phyloP scores from a whole-genome alignment of 805 yeast species.

The Cyberlindnera nakhonratchasimensis region DNA sequence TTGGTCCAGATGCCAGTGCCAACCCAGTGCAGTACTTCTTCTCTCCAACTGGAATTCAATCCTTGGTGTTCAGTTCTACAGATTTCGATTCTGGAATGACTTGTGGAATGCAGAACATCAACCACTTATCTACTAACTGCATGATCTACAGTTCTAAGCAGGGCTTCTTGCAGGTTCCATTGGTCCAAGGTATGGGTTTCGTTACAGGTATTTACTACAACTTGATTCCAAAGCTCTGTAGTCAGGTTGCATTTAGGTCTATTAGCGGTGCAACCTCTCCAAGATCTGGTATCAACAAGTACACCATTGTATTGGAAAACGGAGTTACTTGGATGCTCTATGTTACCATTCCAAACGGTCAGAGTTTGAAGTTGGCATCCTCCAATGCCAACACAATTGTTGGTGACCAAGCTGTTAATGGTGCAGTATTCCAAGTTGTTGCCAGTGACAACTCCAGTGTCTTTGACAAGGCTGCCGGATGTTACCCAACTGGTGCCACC shows the following conservation, averaged over 20 bases:
- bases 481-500: constrained; percentile 48
- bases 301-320: constrained; percentile 50
- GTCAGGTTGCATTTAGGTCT: constrained; percentile 61
- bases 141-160: constrained; percentile 24
- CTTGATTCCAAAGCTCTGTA: constrained; percentile 51
- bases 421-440: constrained; percentile 58
- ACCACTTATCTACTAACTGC: constrained; percentile 34
- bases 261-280: constrained; percentile 40
- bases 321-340: constrained; percentile 66
- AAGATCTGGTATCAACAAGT: constrained; percentile 47
- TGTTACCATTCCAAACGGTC: constrained; percentile 44
- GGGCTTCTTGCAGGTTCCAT: constrained; percentile 50
- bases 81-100: constrained; percentile 35
- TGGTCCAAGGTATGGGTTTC: constrained; percentile 82
- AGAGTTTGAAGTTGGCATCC: constrained; percentile 29
- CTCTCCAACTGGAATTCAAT: constrained; percentile 63
- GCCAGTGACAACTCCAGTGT: constrained; percentile 43
- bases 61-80: constrained; percentile 48
- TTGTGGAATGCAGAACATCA: constrained; percentile 30
- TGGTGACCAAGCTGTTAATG: constrained; percentile 43
- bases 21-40: constrained; percentile 59
- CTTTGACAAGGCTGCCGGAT: constrained; percentile 63
- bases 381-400: constrained; percentile 38
- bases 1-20: constrained; percentile 57
- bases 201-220: constrained; percentile 61